Conservation (phyloP, 148 eudicot species). For the Rhododendron molle region DNA sequence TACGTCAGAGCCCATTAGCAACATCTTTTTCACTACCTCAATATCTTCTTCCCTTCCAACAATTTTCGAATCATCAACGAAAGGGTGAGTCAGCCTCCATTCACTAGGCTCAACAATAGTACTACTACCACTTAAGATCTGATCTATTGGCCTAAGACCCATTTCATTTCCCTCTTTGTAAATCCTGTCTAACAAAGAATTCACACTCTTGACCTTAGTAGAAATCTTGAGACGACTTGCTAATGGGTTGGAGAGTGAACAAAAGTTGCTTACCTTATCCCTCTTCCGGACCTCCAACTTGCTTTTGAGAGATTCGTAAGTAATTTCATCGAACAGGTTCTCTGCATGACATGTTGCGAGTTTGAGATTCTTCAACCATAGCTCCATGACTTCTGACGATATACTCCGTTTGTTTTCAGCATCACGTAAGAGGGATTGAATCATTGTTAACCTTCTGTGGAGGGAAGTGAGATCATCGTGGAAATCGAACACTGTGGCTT, state of each 20-base stretch:
- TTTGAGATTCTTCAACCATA: neutral
- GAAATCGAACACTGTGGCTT: no score
- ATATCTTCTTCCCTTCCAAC: constrained; percentile 10
- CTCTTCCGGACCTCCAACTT: neutral
- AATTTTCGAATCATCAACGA: constrained; percentile 5
- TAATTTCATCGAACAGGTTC: neutral
- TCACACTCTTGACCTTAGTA: neutral
- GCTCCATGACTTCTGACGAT: neutral
- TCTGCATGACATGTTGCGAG: neutral
- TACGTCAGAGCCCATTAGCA: neutral
- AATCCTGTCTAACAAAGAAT: neutral
- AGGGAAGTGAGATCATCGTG: neutral
- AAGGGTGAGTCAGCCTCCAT: neutral
- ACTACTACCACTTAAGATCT: neutral
- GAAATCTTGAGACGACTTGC: neutral
- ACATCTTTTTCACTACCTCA: neutral
- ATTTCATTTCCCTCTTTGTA: neutral
- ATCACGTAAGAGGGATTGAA: neutral
- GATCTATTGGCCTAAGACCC: constrained; percentile 5
- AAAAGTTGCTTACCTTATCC: constrained; percentile 6
- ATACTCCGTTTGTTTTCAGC: neutral
- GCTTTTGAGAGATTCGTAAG: neutral
- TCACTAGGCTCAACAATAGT: neutral
- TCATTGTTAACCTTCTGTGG: neutral
- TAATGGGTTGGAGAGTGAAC: neutral